Evolutionary conservation across 441 rosid genomes (phyloP).

Genomic region (Gossypium davidsonii): DNA sequence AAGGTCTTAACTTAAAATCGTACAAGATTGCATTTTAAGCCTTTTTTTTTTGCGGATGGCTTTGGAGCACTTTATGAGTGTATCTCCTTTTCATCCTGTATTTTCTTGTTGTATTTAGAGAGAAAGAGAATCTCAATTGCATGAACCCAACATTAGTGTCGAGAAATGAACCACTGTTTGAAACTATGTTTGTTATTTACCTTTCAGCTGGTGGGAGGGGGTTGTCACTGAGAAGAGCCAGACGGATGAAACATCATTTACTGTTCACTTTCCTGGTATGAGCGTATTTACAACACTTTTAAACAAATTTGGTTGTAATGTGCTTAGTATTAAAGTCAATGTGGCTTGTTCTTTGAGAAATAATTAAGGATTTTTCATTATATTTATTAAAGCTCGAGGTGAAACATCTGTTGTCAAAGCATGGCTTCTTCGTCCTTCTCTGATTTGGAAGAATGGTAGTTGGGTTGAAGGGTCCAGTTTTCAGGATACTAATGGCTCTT

Average conservation of each 20-base stretch:
- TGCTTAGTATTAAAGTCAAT: neutral
- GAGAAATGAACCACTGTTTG: conserved; percentile 4
- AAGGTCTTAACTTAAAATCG: neutral
- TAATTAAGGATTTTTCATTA: conserved; percentile 7
- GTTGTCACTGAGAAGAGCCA: conserved; percentile 70
- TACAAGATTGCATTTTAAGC: neutral
- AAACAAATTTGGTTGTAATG: neutral
- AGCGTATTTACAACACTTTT: neutral
- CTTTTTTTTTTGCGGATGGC: neutral
- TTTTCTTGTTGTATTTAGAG: neutral
- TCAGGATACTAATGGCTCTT: conserved; percentile 26
- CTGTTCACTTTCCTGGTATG: conserved; percentile 80
- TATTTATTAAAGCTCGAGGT: conserved; percentile 55
- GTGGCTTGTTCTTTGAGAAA: neutral
- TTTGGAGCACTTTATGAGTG: neutral
- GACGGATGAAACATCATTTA: conserved; percentile 59
- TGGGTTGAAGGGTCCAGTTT: conserved; percentile 80
- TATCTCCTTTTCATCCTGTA: neutral
- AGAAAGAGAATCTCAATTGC: neutral
- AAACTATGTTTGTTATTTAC: conserved; percentile 14
- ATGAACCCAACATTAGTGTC: neutral
- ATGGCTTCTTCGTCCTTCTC: conserved; percentile 89
- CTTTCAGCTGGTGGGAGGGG: conserved; percentile 90
- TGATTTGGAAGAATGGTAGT: conserved; percentile 73
- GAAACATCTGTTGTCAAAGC: conserved; percentile 52